Evolutionary conservation across 352 stramenopile species (phyloP), one percentile per base, ranked within the genome.

Genomic region (Phytophthora nicotianae): DNA sequence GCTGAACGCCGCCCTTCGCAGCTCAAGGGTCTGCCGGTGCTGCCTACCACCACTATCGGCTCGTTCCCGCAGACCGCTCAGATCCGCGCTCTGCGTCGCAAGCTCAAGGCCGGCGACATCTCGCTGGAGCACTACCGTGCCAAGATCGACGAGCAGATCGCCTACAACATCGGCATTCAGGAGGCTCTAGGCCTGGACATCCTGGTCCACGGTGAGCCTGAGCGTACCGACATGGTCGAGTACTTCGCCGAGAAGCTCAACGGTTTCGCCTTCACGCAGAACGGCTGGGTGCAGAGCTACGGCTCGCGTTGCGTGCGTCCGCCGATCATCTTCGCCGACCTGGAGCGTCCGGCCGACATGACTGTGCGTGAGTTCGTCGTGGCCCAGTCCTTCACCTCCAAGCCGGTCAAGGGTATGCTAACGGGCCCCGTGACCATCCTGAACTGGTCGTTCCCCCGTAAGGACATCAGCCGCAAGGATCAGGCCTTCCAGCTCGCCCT

Each of bases 161-260:
- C 86, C 7, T 96, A 89, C 72, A 90, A 90, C 68, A 97, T 98
- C 43, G 88, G 86, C 62, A 75, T 97, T 42, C 91, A 98, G 74
- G 91, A 98, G 72, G 88, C 81, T 3, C 64, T 98, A 5, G 93
- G 91, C 27, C 71, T 98, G 3, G 93, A 98, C 74, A 97, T 98
- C 61, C 66, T 98, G 2, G 93, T 98, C 27, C 93, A 98, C 68
- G 93, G 93, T 51, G 93, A 98, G 63, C 78, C 90, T 4, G 93
- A 98, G 71, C 89, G 91, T 64, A 98, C 89, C 4, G 93, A 98
- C 75, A 98, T 98, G 93, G 93, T 98, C 2, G 91, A 98, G 80
- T 98, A 96, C 79, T 98, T 98, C 68, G 93, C 83, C 4, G 87
- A 97, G 76, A 94, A 97, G 74, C 77, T 98, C 19, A 80, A 97